Percentiles rank a stretch among this genome's conserved stretches.
phyloP scores from a whole-genome alignment of 441 rosid species.

The Raphanus hybrid region DNA sequence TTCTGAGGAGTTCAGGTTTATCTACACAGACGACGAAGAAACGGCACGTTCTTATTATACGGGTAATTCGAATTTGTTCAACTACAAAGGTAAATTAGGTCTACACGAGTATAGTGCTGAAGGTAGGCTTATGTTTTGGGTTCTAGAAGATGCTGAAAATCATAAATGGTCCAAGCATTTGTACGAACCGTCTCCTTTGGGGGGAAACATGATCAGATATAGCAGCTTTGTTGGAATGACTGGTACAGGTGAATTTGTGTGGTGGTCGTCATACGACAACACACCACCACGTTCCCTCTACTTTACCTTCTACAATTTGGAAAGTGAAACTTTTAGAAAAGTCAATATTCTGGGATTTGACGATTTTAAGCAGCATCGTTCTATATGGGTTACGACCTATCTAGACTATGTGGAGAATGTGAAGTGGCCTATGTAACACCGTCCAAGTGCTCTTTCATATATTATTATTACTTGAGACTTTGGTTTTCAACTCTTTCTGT shows the following conservation, averaged over 20 bases:
- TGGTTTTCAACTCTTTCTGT: neutral
- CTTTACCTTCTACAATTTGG: neutral
- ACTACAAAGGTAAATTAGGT: neutral
- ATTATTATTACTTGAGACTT: neutral
- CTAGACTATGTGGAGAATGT: neutral
- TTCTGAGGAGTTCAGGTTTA: neutral
- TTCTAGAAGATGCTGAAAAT: conserved; percentile 3
- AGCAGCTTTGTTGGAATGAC: neutral
- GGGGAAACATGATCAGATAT: neutral
- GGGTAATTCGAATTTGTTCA: neutral
- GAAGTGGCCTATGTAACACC: neutral
- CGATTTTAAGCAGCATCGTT: neutral
- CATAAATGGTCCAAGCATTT: conserved; percentile 1
- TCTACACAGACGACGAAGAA: neutral
- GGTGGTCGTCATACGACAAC: neutral
- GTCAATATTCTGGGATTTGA: neutral
- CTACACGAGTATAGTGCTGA: neutral
- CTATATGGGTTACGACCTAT: neutral
- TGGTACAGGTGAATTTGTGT: neutral
- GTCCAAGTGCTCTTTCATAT: neutral
- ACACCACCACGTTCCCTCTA: neutral
- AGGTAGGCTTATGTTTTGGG: neutral
- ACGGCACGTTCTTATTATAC: neutral
- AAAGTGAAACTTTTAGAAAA: neutral
- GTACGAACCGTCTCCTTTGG: neutral